Base-by-base conservation (phyloP, 2,329 filamentous ascomycete species). In the Lachnellula subtilissima region DNA sequence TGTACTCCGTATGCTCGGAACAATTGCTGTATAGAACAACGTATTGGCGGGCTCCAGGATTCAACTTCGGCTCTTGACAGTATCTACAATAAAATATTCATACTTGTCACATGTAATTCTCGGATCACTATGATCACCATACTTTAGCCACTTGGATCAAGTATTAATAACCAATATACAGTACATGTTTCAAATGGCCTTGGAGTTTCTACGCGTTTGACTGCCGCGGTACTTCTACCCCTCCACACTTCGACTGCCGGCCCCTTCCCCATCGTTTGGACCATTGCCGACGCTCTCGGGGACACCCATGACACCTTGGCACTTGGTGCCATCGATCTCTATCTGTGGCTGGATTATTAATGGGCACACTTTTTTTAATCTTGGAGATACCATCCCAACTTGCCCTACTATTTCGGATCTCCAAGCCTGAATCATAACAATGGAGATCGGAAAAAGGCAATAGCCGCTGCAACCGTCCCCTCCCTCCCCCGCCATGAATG, bases 281-380 rank as follows among this genome's bases (percentile, higher is more conserved):
- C 17, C 56, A 57, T 47, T 61, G 59, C 59, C 56, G 56, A 56
- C 22, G 42, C 37, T 54, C 36, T 51, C 43, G 28, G 15, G 28
- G 45, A 22, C 46, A n/a, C 46, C 52, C 47, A 37, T 53, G 53
- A 8, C 6, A 7, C 28, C 2, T 8, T 32, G 8, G 28, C 37
- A 37, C 36, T 32, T 25, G 11, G 23, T 23, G 9, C 36, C 43
- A 48, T 39, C 7, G 19, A 54, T 8, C n/a, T 50, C 36, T 25
- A 5, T 11, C 5, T 11, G 17, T 43, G 40, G 40, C 19, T 9
- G 3, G 4, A 22, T 22, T 22, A 3, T 22, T 22, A 40, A 17
- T 40, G 37, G 7, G 28, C 28, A 32, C 28, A 32, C 28, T 2
- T 4, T 43, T 17, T 43, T 17, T n/a, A 1, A 47, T 47, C 43